Conservation (phyloP, 805 yeast genomes). For the Sugiyamaella valdiviana region DNA sequence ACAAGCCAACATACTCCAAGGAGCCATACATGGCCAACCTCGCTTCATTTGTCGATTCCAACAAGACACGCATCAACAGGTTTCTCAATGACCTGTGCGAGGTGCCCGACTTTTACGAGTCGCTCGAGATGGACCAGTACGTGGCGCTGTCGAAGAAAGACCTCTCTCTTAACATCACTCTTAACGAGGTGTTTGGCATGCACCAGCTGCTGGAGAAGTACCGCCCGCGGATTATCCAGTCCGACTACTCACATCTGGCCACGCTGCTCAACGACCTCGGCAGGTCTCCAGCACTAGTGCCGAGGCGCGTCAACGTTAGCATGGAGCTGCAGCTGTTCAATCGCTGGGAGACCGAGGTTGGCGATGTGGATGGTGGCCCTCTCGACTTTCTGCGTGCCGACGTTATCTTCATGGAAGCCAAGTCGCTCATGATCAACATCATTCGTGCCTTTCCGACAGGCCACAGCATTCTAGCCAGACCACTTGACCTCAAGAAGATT, state of each 20-base stretch:
- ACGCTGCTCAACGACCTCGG: conserved; percentile 29
- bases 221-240: conserved; percentile 12
- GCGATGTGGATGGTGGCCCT: conserved; percentile 22
- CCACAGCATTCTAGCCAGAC: conserved; percentile 21
- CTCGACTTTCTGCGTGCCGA: conserved; percentile 28
- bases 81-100: conserved; percentile 34
- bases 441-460: conserved; percentile 31
- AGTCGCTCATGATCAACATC: conserved; percentile 32
- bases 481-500: conserved; percentile 26
- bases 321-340: conserved; percentile 30
- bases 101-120: conserved; percentile 37
- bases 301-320: conserved; percentile 26
- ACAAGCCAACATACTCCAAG: conserved; percentile 60
- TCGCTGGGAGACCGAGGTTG: conserved; percentile 31
- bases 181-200: conserved; percentile 33
- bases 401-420: conserved; percentile 32
- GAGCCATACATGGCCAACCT: conserved; percentile 37
- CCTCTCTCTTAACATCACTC: conserved; percentile 28
- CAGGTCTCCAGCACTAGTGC: conserved; percentile 26
- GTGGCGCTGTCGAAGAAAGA: conserved; percentile 33
- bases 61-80: conserved; percentile 26
- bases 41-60: conserved; percentile 25
- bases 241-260: conserved; percentile 21
- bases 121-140: conserved; percentile 36
- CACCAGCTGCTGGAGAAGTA: conserved; percentile 33